Base-by-base conservation (phyloP, 2,329 filamentous ascomycete species). In the Trichocomaceae sp. region DNA sequence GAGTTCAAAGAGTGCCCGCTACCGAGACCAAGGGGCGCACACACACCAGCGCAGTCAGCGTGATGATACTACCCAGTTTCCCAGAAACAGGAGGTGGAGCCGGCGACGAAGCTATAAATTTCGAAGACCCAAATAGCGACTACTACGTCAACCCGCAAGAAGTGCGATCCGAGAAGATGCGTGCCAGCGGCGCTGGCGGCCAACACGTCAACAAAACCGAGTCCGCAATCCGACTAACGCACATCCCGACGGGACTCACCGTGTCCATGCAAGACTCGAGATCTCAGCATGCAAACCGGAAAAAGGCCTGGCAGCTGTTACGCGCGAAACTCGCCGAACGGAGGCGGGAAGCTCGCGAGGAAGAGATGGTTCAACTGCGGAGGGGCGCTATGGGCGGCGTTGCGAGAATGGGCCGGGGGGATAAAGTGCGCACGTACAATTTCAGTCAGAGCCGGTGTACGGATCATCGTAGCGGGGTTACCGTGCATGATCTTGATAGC, bases 201-300 rank as follows among this genome's bases (percentile, higher is more conserved):
- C 93, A 99, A 75, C 93, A 99, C 72, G 93, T 99, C 68, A 99
- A 99, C 75, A 96, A 92, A 70, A 99, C 93, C 0, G 93, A 99
- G 75, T 96, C 90, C 29, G 93, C 93, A 3, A 88, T 99, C 58
- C 86, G 93, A 9, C 79, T 99, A 64, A 97, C 91, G 1, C 93
- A 99, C 75, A 72, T 87, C 6, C 93, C 93, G 2, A 95, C 90
- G 0, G 88, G 87, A 45, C 93, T 85, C 0, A 83, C 88, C 1
- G 91, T 97, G 13, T 86, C 85, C 12, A 95, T 97, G 80, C 93
- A 99, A 71, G 93, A 99, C 69, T 86, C 85, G 52, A 83, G 93
- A 53, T 96, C 90, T 44, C 93, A 99, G 75, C 84, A 88, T 62
- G 83, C 88, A 61, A 99, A 99, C 72, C 83, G 91, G 45, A 87